These are phyloP conservation scores for Williopsis jadinii DNA, from an alignment of 1,139 yeast species.

Conservation along the genomic window DNA sequence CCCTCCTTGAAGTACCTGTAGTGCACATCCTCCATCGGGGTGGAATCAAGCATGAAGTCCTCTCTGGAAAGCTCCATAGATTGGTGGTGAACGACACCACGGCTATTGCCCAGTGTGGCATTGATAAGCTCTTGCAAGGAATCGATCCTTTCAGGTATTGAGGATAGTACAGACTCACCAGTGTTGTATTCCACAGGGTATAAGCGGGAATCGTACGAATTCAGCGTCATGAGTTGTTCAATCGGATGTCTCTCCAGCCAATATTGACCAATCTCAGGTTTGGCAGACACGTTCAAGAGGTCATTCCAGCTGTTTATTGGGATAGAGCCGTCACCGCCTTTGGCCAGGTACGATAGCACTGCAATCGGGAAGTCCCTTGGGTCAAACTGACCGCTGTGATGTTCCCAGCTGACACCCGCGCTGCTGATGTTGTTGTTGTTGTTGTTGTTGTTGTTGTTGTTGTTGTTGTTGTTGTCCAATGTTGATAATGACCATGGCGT, in stretches of 20 bases:
- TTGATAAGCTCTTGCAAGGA: background rate
- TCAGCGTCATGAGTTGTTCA: conserved; percentile 11
- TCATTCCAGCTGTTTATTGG: conserved; percentile 8
- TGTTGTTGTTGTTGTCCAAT: too few species aligned
- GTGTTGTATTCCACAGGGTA: conserved; percentile 4
- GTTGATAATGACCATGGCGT: too few species aligned
- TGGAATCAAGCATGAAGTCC: conserved; percentile 6
- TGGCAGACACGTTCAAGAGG: conserved; percentile 6
- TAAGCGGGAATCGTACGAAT: background rate
- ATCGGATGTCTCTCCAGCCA: conserved; percentile 7
- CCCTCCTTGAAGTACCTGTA: conserved; percentile 30
- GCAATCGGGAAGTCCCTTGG: conserved; percentile 5
- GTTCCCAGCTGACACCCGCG: too few species aligned
- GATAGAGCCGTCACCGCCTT: background rate
- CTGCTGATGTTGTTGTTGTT: too few species aligned
- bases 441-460: too few species aligned
- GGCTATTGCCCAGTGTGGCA: background rate
- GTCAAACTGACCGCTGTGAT: background rate
- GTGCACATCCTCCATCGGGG: background rate
- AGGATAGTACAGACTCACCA: background rate
- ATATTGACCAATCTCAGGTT: conserved; percentile 12
- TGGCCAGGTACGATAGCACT: conserved; percentile 5
- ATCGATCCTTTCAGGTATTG: background rate
- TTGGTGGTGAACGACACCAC: background rate
- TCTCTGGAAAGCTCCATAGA: conserved; percentile 2